A percentile compares a stretch with the other conserved stretches of the same genome.
These are phyloP conservation scores for Fusarium pininemorale DNA, from an alignment of 2,329 filamentous ascomycete species.

Conservation along the genomic window DNA sequence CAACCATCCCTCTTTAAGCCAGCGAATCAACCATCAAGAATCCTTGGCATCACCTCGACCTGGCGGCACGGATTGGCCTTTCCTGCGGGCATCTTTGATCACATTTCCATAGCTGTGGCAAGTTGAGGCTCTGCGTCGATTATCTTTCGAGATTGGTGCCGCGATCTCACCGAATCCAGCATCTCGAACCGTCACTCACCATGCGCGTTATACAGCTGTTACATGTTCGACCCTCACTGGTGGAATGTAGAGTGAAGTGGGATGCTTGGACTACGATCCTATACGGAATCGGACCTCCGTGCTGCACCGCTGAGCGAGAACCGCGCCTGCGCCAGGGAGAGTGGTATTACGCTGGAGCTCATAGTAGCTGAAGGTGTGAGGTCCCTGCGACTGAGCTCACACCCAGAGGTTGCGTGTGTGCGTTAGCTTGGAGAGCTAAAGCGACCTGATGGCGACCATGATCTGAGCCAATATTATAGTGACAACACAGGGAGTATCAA, in stretches of 20 bases:
- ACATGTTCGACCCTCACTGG: constrained; percentile 34
- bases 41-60: constrained; percentile 18
- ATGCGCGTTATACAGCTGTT: constrained; percentile 17
- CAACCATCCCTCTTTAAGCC: constrained; percentile 21
- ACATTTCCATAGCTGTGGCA: constrained; percentile 5
- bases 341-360: constrained; percentile 7
- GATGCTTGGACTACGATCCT: constrained; percentile 11
- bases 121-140: constrained; percentile 33
- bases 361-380: constrained; percentile 8
- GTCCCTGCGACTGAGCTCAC: not conserved
- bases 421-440: constrained; percentile 28
- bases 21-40: constrained; percentile 22
- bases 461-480: constrained; percentile 21
- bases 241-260: constrained; percentile 18
- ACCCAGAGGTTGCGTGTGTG: constrained; percentile 13
- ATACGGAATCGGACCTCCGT: not conserved
- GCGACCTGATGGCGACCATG: constrained; percentile 24
- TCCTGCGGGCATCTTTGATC: not conserved
- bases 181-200: constrained; percentile 8
- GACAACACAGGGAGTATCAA: constrained; percentile 15
- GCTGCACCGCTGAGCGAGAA: constrained; percentile 9
- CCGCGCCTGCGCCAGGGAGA: constrained; percentile 21
- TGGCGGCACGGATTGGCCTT: constrained; percentile 20
- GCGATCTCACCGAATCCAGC: constrained; percentile 11
- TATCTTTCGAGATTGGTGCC: constrained; percentile 3